Conservation (phyloP, 345 rosid species). For the Excoecaria agallocha region DNA sequence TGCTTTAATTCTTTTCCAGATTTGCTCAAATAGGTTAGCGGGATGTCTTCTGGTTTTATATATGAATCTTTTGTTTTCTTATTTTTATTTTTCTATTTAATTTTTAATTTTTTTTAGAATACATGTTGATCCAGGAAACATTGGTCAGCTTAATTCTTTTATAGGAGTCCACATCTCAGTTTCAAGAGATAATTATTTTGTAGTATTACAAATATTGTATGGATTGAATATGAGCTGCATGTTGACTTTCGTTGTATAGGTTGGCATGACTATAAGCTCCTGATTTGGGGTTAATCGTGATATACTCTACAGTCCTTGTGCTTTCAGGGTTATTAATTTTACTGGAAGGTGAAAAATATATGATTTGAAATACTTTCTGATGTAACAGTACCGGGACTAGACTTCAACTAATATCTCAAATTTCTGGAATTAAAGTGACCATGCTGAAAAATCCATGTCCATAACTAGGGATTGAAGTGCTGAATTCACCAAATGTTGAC, state of each 20-base stretch:
- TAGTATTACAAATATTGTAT: too few relatives aligned
- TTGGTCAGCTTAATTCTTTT: not conserved
- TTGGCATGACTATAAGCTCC: too few relatives aligned
- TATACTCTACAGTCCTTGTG: not conserved
- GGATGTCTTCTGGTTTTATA: not conserved
- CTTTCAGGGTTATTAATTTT: not conserved
- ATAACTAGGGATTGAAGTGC: too few relatives aligned
- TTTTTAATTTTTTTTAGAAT: not conserved
- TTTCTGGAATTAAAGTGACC: not conserved
- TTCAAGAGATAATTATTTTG: too few relatives aligned
- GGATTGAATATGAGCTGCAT: too few relatives aligned
- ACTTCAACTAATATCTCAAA: not conserved
- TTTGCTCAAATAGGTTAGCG: not conserved
- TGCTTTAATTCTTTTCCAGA: not conserved
- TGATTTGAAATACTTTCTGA: not conserved
- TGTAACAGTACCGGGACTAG: not conserved
- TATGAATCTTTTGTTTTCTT: not conserved
- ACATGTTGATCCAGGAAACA: not conserved
- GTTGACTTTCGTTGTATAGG: too few relatives aligned
- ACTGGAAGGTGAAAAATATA: not conserved
- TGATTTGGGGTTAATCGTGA: not conserved
- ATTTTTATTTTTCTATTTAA: too few relatives aligned
- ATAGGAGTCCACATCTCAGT: not conserved
- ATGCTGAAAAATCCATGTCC: too few relatives aligned
- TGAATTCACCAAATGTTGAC: not conserved